These are phyloP conservation scores for Aspergillus neotritici DNA, from an alignment of 2,329 filamentous ascomycete genomes.

Conservation along the genomic window DNA sequence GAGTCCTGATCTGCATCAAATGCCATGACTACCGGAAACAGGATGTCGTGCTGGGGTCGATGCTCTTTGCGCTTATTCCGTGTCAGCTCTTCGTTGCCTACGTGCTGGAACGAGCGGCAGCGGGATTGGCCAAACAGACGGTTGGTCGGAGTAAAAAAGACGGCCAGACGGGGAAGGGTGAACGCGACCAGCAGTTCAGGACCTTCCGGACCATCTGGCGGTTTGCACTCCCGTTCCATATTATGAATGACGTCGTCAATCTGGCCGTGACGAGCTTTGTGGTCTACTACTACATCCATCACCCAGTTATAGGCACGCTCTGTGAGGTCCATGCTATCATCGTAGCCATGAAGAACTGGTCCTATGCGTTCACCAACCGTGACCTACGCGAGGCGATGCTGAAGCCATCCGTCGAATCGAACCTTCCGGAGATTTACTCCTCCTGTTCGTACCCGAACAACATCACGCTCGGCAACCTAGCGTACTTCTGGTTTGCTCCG, in stretches of 20 bases:
- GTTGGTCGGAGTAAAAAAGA: conserved; percentile 55
- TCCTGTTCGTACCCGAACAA: conserved; percentile 84
- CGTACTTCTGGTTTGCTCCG: conserved; percentile 97
- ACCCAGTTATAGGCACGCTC: conserved; percentile 86
- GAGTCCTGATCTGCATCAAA: conserved; percentile 83
- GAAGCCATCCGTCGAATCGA: conserved; percentile 63
- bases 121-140: conserved; percentile 67
- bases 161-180: conserved; percentile 50
- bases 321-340: conserved; percentile 89
- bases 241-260: conserved; percentile 74
- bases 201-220: conserved; percentile 71
- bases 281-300: conserved; percentile 86
- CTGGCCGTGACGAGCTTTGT: conserved; percentile 74
- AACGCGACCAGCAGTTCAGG: conserved; percentile 50
- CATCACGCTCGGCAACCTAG: conserved; percentile 79
- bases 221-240: conserved; percentile 72
- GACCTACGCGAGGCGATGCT: conserved; percentile 88
- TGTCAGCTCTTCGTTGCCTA: conserved; percentile 88
- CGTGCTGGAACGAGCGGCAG: conserved; percentile 78
- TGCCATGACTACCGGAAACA: conserved; percentile 81
- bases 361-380: conserved; percentile 93
- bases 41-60: conserved; percentile 68
- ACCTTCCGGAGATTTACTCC: conserved; percentile 74
- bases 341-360: conserved; percentile 92
- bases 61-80: conserved; percentile 81